Evolutionary conservation across 805 yeast genomes (phyloP), one percentile per base, ranked within the genome.

Genomic region (Scheffersomyces amazonensis): DNA sequence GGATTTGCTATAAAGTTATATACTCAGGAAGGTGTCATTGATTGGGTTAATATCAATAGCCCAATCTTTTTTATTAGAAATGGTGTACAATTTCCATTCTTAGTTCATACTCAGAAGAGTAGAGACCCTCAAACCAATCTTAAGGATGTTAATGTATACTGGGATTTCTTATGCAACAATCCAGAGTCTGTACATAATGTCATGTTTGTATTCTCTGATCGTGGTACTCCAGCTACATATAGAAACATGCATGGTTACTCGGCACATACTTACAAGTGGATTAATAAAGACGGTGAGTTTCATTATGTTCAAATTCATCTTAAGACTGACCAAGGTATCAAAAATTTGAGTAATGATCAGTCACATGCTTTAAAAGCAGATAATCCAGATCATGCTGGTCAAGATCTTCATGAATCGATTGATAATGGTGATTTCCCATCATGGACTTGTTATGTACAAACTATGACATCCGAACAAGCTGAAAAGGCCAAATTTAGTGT

Each of bases 41-140:
- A 81, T 64, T 80, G 83, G 83, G 87, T 81, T 16, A 79, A 77
- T 69, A 81, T 80, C 66, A 81, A 81, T 64, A 81, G 87, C 16
- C 87, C 87, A 11, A 69, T 80, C 19, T 80, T 80, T 56, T 80
- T 80, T 62, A 65, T 80, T 42, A 69, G 85, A 45, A 81, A 80
- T 59, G 84, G 84, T 25, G 58, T 72, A 31, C 79, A 80, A 66
- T 80, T 80, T 66, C 80, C 83, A 8, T 69, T 70, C 48, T 79
- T 80, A 55, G 80, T 80, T 49, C 86, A 80, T 65, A 76, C 86
- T 16, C 86, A 80, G 62, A 81, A 81, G 72, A 8, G 13, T 24
- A 75, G 87, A 51, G 71, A 79, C 61, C 87, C 87, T 15, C 71
- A 75, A 51, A 80, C 85, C 7, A 29, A 29, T 29, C 31, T 29